Percentiles rank a stretch among this genome's conserved stretches.
Evolutionary conservation across 257 asterid species (phyloP).

Genomic region (Fraxinus excelsior): DNA sequence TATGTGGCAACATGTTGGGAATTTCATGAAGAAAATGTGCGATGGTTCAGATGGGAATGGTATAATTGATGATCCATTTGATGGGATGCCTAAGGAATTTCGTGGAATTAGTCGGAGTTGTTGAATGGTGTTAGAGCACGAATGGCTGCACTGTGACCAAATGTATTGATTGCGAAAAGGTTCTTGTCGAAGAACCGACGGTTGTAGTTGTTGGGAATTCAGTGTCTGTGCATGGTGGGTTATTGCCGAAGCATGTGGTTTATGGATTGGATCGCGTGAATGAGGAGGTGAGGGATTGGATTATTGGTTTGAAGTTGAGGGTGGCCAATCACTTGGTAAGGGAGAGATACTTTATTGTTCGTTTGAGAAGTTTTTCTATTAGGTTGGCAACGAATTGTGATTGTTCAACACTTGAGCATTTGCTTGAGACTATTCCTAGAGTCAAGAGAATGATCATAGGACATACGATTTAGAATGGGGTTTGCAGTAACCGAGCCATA

Average conservation of each 20-base stretch:
- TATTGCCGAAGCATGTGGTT: constrained; percentile 61
- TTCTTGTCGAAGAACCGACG: constrained; percentile 73
- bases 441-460: constrained; percentile 98
- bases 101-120: constrained; percentile 39
- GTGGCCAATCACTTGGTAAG: constrained; percentile 54
- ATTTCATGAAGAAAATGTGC: constrained; percentile 60
- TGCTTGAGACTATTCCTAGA: constrained; percentile 81
- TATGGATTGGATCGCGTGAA: constrained; percentile 89
- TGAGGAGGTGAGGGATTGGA: constrained; percentile 84
- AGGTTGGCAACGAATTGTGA: constrained; percentile 67
- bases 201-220: constrained; percentile 91
- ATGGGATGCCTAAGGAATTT: constrained; percentile 55
- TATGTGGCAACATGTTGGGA: constrained; percentile 64
- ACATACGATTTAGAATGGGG: constrained; percentile 79
- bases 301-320: constrained; percentile 51
- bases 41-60: constrained; percentile 35
- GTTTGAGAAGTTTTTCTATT: constrained; percentile 82
- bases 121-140: constrained; percentile 62
- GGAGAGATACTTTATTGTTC: constrained; percentile 73
- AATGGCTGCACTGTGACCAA: constrained; percentile 70
- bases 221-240: constrained; percentile 89
- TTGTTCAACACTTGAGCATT: constrained; percentile 84
- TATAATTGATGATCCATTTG: constrained; percentile 41
- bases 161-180: constrained; percentile 61
- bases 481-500: constrained; percentile 67